A percentile compares a stretch with the other conserved stretches of the same genome.
These are phyloP conservation scores for Monoraphidium neglectum DNA, from an alignment of 139 green algal species.

Conservation along the genomic window DNA sequence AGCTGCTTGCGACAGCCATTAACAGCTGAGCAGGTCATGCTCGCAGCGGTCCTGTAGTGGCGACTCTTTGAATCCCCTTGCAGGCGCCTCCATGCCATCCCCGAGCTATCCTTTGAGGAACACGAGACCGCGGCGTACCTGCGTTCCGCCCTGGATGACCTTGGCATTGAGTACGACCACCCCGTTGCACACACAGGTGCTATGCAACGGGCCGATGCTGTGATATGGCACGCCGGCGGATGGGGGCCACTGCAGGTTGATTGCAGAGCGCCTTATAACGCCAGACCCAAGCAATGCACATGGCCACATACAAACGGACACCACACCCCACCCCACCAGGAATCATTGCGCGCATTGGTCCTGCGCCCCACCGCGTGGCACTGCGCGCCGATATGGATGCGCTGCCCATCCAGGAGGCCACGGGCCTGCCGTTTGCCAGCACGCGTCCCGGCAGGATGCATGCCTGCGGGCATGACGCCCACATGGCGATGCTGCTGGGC, in stretches of 20 bases:
- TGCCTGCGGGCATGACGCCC: slow-evolving; percentile 87
- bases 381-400: slow-evolving; percentile 93
- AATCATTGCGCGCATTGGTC: slow-evolving; percentile 77
- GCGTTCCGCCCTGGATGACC: slow-evolving; percentile 47
- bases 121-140: slow-evolving; percentile 72
- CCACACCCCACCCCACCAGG: slow-evolving; percentile 35
- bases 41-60: no score
- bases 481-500: slow-evolving; percentile 84
- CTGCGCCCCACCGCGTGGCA: slow-evolving; percentile 59
- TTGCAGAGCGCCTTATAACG: no score
- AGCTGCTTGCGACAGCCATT: no score
- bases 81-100: slow-evolving; percentile 55
- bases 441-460: slow-evolving; percentile 70
- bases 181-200: slow-evolving; percentile 55
- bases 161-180: slow-evolving; percentile 68
- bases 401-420: slow-evolving; percentile 74
- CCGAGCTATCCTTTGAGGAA: slow-evolving; percentile 72
- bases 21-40: no score
- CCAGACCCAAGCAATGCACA: no score
- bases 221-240: no score
- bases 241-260: no score
- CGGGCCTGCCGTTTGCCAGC: slow-evolving; percentile 28
- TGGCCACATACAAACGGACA: no score
- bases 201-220: no score
- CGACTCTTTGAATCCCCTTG: no score